Percentiles rank a stretch among this genome's conserved stretches.
Conservation (phyloP, 495 filamentous ascomycete species). For the Polyplosphaeria fusca region DNA sequence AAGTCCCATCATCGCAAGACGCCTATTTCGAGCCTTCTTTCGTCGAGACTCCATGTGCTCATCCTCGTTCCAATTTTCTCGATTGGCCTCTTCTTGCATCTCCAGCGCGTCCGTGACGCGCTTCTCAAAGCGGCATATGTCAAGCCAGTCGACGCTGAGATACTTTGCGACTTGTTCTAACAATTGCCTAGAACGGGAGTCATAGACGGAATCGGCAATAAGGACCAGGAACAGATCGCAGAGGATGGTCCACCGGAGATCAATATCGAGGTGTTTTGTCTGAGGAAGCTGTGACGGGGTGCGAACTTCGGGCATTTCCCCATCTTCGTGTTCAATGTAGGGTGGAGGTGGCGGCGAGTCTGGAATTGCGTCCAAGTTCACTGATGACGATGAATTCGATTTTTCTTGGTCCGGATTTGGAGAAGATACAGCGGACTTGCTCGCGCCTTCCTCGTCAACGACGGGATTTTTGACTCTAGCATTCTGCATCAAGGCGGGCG, state of each 20-base stretch:
- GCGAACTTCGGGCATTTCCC: constrained; percentile 69
- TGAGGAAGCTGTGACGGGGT: constrained; percentile 77
- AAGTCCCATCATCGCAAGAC: constrained; percentile 92
- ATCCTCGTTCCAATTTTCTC: constrained; percentile 96
- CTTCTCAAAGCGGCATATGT: constrained; percentile 96
- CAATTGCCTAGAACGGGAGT: constrained; percentile 79
- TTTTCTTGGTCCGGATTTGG: constrained; percentile 15
- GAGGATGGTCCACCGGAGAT: constrained; percentile 94
- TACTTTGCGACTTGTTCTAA: constrained; percentile 78
- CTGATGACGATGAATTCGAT: constrained; percentile 11
- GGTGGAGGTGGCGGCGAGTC: constrained; percentile 62
- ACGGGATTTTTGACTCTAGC: constrained; percentile 90
- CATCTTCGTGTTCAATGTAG: constrained; percentile 66
- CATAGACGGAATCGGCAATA: constrained; percentile 92
- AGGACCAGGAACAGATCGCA: constrained; percentile 95
- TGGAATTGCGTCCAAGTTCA: constrained; percentile 25
- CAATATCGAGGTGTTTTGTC: constrained; percentile 85
- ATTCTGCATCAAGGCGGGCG: constrained; percentile 86
- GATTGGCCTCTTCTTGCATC: constrained; percentile 89
- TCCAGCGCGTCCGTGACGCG: constrained; percentile 94
- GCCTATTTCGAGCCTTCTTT: constrained; percentile 73
- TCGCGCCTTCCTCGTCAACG: constrained; percentile 48
- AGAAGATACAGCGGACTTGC: constrained; percentile 20
- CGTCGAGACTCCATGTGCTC: constrained; percentile 87
- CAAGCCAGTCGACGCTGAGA: constrained; percentile 81